Evolutionary conservation across 306 rosid genomes (phyloP).

Genomic region (Prunus campanulata): DNA sequence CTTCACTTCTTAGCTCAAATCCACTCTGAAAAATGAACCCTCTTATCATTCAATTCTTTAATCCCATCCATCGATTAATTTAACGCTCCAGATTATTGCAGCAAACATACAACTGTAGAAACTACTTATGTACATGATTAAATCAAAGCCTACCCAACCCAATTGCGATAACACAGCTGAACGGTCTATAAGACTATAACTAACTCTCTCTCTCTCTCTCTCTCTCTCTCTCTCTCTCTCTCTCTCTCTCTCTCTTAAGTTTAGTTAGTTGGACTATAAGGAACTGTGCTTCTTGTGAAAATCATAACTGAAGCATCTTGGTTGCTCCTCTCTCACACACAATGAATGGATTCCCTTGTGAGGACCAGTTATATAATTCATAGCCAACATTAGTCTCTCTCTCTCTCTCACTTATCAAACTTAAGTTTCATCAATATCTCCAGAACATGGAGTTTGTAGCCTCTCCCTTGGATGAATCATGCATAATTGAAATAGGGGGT

Average conservation of each 20-base stretch:
- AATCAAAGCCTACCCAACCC: not conserved
- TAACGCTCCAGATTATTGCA: not conserved
- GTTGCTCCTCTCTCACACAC: constrained; percentile 14
- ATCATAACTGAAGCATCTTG: constrained; percentile 12
- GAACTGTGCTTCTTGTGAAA: not conserved
- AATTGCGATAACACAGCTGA: not conserved
- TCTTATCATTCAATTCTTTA: not conserved
- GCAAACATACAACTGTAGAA: not conserved
- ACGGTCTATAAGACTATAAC: not conserved
- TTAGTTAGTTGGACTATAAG: not conserved
- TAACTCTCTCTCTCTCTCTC: constrained; percentile 15
- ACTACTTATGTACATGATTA: not conserved
- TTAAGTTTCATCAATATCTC: not conserved
- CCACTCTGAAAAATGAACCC: too few relatives aligned
- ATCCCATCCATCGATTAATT: not conserved
- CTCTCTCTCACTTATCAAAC: not conserved
- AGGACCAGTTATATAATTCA: constrained; percentile 31
- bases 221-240: not conserved
- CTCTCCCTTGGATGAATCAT: constrained; percentile 29
- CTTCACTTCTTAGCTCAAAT: too few relatives aligned
- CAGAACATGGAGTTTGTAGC: constrained; percentile 33
- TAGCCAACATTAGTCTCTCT: not conserved
- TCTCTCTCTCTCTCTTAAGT: not conserved
- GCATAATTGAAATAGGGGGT: constrained; percentile 27
- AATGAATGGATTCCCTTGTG: constrained; percentile 45